Evolutionary conservation across 2,329 filamentous ascomycete genomes (phyloP).

Genomic region (Aspergillus sojae): DNA sequence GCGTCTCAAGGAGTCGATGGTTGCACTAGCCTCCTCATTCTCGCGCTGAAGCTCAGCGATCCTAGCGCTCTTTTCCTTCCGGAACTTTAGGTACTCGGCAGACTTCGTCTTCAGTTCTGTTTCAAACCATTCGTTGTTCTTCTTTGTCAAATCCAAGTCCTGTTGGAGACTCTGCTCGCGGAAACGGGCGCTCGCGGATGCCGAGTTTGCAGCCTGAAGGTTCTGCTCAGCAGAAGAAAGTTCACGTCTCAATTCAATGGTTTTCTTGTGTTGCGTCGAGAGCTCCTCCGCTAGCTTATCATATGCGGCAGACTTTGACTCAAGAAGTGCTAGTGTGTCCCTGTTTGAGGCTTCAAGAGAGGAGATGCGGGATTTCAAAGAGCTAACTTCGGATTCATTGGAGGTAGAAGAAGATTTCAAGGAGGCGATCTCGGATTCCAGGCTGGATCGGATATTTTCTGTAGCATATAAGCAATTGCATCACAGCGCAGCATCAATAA

Average conservation of each 20-base stretch:
- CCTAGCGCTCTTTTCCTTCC: slow-evolving; percentile 91
- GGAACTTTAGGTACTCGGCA: slow-evolving; percentile 81
- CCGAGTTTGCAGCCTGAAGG: slow-evolving; percentile 78
- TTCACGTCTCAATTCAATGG: slow-evolving; percentile 79
- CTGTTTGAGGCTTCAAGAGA: slow-evolving; percentile 90
- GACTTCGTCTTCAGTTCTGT: slow-evolving; percentile 88
- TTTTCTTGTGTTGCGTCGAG: slow-evolving; percentile 84
- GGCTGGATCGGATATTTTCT: slow-evolving; percentile 75
- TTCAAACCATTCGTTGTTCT: slow-evolving; percentile 92
- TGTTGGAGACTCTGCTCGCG: slow-evolving; percentile 87
- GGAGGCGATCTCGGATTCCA: slow-evolving; percentile 80
- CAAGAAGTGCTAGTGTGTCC: slow-evolving; percentile 83
- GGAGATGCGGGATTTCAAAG: slow-evolving; percentile 78
- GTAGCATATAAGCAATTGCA: slow-evolving; percentile 23
- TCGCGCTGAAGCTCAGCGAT: slow-evolving; percentile 86
- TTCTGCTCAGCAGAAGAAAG: slow-evolving; percentile 79
- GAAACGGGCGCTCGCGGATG: slow-evolving; percentile 81
- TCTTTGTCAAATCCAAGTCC: slow-evolving; percentile 83
- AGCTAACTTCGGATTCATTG: slow-evolving; percentile 68
- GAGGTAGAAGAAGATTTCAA: slow-evolving; percentile 74
- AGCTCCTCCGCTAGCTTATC: slow-evolving; percentile 85
- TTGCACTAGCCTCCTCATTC: slow-evolving; percentile 80
- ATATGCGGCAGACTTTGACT: slow-evolving; percentile 85
- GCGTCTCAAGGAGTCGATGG: slow-evolving; percentile 74
- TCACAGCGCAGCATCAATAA: neutral